phyloP scores from a whole-genome alignment of 768 basidiomycete genomes.

The Mycena crocata region DNA sequence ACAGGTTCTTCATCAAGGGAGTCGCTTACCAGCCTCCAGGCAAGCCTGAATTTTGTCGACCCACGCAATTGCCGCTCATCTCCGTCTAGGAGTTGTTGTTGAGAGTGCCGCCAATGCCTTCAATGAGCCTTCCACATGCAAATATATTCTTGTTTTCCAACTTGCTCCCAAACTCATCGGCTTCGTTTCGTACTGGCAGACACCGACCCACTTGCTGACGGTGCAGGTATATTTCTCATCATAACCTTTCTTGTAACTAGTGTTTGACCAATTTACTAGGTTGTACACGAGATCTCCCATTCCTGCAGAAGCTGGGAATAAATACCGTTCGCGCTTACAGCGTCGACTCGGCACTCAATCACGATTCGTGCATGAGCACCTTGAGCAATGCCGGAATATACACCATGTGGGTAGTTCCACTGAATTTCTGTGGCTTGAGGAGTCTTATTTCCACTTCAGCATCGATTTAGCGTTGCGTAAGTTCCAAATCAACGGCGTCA shows the following conservation, averaged over 20 bases:
- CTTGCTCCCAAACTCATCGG: not conserved
- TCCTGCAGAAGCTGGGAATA: conserved; percentile 67
- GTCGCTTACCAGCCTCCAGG: conserved; percentile 89
- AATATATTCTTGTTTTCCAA: not conserved
- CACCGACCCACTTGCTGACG: conserved; percentile 68
- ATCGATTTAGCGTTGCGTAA: conserved; percentile 81
- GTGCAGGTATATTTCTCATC: too few species aligned
- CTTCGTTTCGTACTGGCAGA: conserved; percentile 69
- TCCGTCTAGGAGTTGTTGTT: conserved; percentile 1
- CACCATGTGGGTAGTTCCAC: conserved; percentile 72
- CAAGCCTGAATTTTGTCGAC: conserved; percentile 34
- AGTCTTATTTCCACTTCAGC: conserved; percentile 50
- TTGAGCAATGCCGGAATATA: conserved; percentile 73
- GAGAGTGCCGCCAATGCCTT: conserved; percentile 7
- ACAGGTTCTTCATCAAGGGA: conserved; percentile 38
- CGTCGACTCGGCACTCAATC: conserved; percentile 70
- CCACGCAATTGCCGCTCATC: not conserved
- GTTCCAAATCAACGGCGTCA: not conserved
- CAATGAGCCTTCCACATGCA: conserved; percentile 41
- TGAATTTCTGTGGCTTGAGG: not conserved
- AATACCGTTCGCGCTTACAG: conserved; percentile 75
- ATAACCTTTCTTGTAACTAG: too few species aligned
- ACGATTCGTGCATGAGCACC: conserved; percentile 73
- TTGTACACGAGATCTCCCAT: conserved; percentile 72
- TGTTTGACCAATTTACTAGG: too few species aligned